phyloP scores from a whole-genome alignment of 2,329 filamentous ascomycete genomes.

The Claviceps monticola region DNA sequence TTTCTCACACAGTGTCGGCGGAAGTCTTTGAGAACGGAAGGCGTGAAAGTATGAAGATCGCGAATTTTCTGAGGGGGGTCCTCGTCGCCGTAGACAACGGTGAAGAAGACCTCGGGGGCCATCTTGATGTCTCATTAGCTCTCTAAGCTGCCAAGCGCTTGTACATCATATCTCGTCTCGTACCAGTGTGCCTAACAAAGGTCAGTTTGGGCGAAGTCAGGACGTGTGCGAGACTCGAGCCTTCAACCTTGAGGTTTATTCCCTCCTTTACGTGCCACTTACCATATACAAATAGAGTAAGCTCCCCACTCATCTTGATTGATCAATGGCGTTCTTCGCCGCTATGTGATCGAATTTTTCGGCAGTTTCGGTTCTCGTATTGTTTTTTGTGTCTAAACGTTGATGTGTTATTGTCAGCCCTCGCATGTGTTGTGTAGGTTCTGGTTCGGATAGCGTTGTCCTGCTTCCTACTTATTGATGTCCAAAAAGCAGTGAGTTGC shows the following conservation, averaged over 20 bases:
- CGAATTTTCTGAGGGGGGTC: slow-evolving; percentile 32
- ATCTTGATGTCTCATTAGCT: slow-evolving; percentile 35
- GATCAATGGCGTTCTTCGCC: not conserved
- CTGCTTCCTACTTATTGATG: not conserved
- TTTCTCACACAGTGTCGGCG: slow-evolving; percentile 53
- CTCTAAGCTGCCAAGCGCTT: not conserved
- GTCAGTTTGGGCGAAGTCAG: slow-evolving; percentile 3
- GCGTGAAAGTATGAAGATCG: slow-evolving; percentile 48
- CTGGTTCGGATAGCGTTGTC: no score
- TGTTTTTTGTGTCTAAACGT: no score
- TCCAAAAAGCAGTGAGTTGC: not conserved
- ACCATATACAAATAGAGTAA: slow-evolving; percentile 46
- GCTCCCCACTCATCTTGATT: slow-evolving; percentile 25
- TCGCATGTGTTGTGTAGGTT: no score
- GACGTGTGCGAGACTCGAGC: not conserved
- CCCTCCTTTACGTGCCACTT: slow-evolving; percentile 3
- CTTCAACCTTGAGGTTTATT: not conserved
- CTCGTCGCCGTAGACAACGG: slow-evolving; percentile 57
- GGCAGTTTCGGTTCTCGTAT: no score
- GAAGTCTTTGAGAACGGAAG: slow-evolving; percentile 63
- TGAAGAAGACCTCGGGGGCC: slow-evolving; percentile 76
- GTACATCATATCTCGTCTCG: not conserved
- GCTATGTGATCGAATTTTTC: not conserved
- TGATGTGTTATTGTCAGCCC: no score
- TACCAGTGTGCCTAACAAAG: slow-evolving; percentile 22